phyloP scores from a whole-genome alignment of 2,329 filamentous ascomycete species.

The Pestalotiopsis fici region DNA sequence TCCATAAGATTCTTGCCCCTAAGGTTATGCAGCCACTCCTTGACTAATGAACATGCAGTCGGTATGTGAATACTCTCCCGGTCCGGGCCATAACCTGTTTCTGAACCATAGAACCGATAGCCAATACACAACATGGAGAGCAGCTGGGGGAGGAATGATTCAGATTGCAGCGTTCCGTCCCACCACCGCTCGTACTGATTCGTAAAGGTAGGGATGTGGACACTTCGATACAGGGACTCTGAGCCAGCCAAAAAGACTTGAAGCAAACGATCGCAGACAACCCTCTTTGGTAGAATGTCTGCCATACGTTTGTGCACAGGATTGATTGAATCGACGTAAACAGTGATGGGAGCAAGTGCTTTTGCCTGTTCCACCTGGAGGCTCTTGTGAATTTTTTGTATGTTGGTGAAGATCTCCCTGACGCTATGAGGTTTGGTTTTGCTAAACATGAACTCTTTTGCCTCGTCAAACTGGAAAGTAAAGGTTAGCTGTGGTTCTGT shows the following conservation, averaged over 20 bases:
- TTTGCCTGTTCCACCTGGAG: constrained; percentile 49
- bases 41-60: constrained; percentile 56
- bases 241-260: constrained; percentile 50
- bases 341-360: constrained; percentile 51
- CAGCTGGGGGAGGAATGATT: constrained; percentile 55
- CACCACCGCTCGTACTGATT: constrained; percentile 54
- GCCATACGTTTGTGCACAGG: constrained; percentile 59
- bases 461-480: constrained; percentile 51
- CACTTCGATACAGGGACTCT: constrained; percentile 54
- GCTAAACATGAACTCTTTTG: constrained; percentile 50
- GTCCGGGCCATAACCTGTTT: constrained; percentile 51
- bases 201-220: constrained; percentile 54
- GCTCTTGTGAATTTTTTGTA: constrained; percentile 48
- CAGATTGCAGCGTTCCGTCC: constrained; percentile 45
- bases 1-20: constrained; percentile 55
- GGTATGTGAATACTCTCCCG: constrained; percentile 59
- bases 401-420: constrained; percentile 42
- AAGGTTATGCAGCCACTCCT: constrained; percentile 53
- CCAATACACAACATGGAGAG: constrained; percentile 54
- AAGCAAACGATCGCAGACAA: constrained; percentile 52
- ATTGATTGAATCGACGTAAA: constrained; percentile 61
- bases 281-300: constrained; percentile 53
- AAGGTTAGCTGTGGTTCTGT: constrained; percentile 8
- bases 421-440: constrained; percentile 40
- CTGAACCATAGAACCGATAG: constrained; percentile 52